Evolutionary conservation across 2,329 filamentous ascomycete genomes (phyloP), one percentile per base, ranked within the genome.

Genomic region (Colletotrichum destructivum): DNA sequence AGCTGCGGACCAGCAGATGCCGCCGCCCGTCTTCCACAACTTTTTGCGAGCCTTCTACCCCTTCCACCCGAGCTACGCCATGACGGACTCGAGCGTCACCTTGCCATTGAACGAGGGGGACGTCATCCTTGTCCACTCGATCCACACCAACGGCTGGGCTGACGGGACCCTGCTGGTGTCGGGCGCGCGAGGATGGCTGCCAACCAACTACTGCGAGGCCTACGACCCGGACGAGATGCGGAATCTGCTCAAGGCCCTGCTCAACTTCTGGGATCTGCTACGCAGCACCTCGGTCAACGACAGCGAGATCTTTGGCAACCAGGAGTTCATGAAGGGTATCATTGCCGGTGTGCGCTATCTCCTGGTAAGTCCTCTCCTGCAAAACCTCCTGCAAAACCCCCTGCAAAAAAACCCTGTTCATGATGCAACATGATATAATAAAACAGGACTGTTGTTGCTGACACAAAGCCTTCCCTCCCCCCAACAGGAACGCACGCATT

Each of bases 121-220:
- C 78, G 90, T 99, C 60, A 92, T 99, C 65, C 84, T 99, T 69
- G 93, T 99, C 26, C 96, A 99, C 82, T 98, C 96, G 4, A 94
- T 98, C 75, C 96, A 99, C 82, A 96, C 94, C 72, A 99, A 98
- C 84, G 96, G 96, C 76, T 99, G 96, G 96, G 96, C 96, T 42
- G 96, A 99, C 81, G 96, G 96, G 62, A 99, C 96, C 0, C 86
- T 98, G 51, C 84, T 99, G 73, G 89, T 92, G 31, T 94, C 95
- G 3, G 96, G 96, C 35, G 93, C 93, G 62, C 89, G 96, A 76
- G 96, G 96, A 74, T 99, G 96, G 96, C 86, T 99, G 72, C 96
- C 96, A 3, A 99, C 96, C 11, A 99, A 99, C 82, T 99, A 98
- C 81, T 99, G 96, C 85, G 95, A 98, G 80, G 89, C 94, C 12